Percentiles rank a stretch among this genome's conserved stretches.
These are phyloP conservation scores for Pythium pyrilobum DNA, from an alignment of 352 stramenopile species.

Conservation along the genomic window DNA sequence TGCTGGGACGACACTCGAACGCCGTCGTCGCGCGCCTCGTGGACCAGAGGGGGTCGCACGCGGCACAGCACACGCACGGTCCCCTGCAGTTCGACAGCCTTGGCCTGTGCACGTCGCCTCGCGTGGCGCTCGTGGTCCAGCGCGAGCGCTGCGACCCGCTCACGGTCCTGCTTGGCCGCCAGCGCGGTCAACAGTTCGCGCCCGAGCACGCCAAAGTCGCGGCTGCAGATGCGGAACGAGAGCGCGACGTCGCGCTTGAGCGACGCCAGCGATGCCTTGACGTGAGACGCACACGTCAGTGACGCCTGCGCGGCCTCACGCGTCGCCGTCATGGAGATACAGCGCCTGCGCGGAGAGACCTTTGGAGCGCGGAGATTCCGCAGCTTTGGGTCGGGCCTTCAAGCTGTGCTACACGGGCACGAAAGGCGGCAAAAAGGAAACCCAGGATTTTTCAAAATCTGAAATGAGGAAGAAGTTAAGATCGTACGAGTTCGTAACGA, in stretches of 20 bases:
- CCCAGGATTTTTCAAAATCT: background rate
- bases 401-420: too few relatives aligned
- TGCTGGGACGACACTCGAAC: constrained; percentile 8
- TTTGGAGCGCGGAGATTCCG: too few relatives aligned
- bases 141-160: constrained; percentile 29
- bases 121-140: constrained; percentile 48
- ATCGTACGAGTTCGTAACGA: too few relatives aligned
- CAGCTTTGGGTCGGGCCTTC: too few relatives aligned
- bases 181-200: constrained; percentile 51
- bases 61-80: constrained; percentile 79
- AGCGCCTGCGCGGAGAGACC: too few relatives aligned
- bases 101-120: constrained; percentile 38
- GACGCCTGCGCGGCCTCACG: constrained; percentile 1
- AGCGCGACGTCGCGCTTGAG: constrained; percentile 62
- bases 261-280: constrained; percentile 32
- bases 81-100: constrained; percentile 42
- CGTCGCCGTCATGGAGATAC: constrained; percentile 1
- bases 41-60: constrained; percentile 41
- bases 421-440: too few relatives aligned
- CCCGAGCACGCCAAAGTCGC: constrained; percentile 67
- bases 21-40: constrained; percentile 9
- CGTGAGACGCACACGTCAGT: constrained; percentile 17
- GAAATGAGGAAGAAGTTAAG: background rate
- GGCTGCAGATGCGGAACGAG: constrained; percentile 63
- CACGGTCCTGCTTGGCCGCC: constrained; percentile 24